Conservation (phyloP, 305 asterid species). For the Fraxinus baroniana region DNA sequence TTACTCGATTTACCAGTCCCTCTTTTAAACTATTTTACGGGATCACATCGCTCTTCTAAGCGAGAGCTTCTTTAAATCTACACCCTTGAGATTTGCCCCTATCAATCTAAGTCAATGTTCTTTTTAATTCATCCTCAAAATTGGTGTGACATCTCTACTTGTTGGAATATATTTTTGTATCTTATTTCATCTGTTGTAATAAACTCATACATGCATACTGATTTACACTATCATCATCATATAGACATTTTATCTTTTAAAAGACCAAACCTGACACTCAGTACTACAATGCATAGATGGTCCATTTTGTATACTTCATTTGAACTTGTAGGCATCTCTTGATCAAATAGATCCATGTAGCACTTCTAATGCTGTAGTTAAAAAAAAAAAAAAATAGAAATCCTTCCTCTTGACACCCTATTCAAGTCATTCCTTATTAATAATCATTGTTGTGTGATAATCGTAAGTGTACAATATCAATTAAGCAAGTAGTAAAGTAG, state of each 20-base stretch:
- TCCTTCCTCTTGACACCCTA: neutral
- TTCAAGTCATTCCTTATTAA: neutral
- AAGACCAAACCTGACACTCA: neutral
- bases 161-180: neutral
- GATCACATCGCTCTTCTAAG: neutral
- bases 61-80: neutral
- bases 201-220: neutral
- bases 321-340: neutral
- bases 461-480: neutral
- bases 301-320: neutral
- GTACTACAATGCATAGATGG: neutral
- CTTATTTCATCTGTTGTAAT: neutral
- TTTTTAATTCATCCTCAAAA: neutral
- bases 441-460: neutral
- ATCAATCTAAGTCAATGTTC: neutral
- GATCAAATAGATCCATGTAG: neutral
- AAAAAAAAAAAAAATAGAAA: too few species aligned
- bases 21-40: neutral
- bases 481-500: neutral
- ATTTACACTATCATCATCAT: neutral
- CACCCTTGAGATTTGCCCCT: neutral
- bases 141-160: neutral
- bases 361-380: neutral
- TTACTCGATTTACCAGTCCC: neutral
- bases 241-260: neutral